Conservation (phyloP, 225 moss, liverwort and hornwort genomes). For the Marchantia polymorpha region DNA sequence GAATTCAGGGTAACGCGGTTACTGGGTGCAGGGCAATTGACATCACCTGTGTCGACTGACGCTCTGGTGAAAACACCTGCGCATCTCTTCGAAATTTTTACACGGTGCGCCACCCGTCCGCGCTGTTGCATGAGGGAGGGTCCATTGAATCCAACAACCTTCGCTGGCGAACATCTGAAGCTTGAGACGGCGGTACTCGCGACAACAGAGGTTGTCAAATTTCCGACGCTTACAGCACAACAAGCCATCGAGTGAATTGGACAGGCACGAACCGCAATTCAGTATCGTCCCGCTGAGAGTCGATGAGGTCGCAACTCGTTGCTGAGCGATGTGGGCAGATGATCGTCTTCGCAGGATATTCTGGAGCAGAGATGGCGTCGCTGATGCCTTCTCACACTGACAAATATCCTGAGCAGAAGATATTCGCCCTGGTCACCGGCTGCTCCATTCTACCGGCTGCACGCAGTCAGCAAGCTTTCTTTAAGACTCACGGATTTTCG, state of each 20-base stretch:
- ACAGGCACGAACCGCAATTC: neutral
- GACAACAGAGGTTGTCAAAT: neutral
- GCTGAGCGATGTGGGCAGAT: neutral
- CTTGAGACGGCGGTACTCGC: neutral
- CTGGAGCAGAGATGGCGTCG: neutral
- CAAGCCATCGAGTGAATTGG: neutral
- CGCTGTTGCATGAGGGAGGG: neutral
- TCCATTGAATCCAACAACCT: neutral
- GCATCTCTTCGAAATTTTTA: neutral
- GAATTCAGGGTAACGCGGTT: neutral
- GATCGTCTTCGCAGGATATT: neutral
- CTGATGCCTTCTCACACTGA: neutral
- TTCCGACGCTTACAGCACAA: neutral
- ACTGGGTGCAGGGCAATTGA: too few species aligned
- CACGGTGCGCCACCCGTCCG: neutral
- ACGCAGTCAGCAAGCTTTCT: too few species aligned
- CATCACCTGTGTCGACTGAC: slow-evolving; percentile 4
- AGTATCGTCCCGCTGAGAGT: neutral
- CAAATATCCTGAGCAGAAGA: neutral
- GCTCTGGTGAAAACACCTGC: neutral
- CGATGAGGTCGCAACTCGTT: neutral
- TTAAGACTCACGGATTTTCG: too few species aligned
- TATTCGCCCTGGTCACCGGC: neutral
- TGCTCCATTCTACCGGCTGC: neutral
- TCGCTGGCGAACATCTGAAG: neutral